Conservation (phyloP, 495 filamentous ascomycete genomes). For the Penicillium canescens region DNA sequence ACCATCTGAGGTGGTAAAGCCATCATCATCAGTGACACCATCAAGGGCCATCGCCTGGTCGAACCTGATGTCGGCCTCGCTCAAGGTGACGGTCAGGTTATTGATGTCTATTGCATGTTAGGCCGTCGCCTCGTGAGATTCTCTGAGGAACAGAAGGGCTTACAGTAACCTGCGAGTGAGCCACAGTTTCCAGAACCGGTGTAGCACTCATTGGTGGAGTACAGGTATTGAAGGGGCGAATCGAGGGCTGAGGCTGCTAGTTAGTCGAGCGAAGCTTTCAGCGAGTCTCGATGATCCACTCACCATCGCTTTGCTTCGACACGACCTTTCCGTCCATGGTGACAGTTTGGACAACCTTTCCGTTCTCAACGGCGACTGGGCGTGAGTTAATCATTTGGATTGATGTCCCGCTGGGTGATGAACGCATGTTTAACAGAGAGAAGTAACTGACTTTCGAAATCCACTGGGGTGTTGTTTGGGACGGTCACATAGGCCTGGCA, state of each 20-base stretch:
- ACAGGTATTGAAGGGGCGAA: constrained; percentile 13
- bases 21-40: constrained; percentile 8
- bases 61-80: constrained; percentile 13
- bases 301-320: constrained; percentile 22
- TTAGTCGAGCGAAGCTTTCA: neutral
- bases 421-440: neutral
- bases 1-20: constrained; percentile 14
- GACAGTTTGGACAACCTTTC: constrained; percentile 18
- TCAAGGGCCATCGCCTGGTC: constrained; percentile 12
- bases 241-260: constrained; percentile 7
- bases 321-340: constrained; percentile 15
- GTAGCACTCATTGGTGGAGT: constrained; percentile 28
- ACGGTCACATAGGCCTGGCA: constrained; percentile 21
- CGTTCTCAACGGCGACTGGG: constrained; percentile 15
- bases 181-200: constrained; percentile 20
- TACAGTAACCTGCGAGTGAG: constrained; percentile 12
- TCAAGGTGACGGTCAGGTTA: constrained; percentile 21
- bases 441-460: constrained; percentile 18
- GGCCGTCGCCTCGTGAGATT: neutral
- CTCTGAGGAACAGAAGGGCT: neutral
- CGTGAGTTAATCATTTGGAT: neutral
- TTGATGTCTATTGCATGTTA: constrained; percentile 3
- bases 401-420: no score
- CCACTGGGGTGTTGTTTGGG: constrained; percentile 13
- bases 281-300: neutral